These are phyloP conservation scores for Kazachstania sp. DNA, from an alignment of 1,139 yeast species.

Conservation along the genomic window DNA sequence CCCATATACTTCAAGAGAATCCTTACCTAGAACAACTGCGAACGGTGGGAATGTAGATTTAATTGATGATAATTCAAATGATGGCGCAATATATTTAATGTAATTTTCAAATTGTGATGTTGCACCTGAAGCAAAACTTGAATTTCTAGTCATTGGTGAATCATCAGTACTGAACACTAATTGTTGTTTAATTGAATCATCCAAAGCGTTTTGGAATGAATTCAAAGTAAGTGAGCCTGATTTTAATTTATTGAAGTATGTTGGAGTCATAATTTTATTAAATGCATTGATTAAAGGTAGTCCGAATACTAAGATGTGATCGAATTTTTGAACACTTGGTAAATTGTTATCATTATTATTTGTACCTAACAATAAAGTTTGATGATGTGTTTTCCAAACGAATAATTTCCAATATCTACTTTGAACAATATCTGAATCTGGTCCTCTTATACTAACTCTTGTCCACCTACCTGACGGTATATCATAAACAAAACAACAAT, in stretches of 20 bases:
- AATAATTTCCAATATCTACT: conserved; percentile 61
- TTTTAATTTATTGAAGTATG: background rate
- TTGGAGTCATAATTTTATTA: conserved; percentile 10
- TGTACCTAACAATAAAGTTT: conserved; percentile 48
- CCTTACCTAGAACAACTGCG: conserved; percentile 68
- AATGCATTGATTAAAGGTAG: conserved; percentile 59
- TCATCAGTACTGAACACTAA: conserved; percentile 4
- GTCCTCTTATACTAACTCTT: conserved; percentile 47
- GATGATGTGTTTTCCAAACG: conserved; percentile 72
- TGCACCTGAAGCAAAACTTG: conserved; percentile 12
- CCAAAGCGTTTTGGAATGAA: background rate
- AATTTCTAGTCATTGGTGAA: conserved; percentile 4
- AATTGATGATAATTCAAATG: conserved; percentile 54
- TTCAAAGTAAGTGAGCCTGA: background rate
- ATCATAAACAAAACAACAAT: conserved; percentile 52
- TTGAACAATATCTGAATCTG: conserved; percentile 42
- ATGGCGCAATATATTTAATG: conserved; percentile 70
- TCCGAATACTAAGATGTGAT: conserved; percentile 47
- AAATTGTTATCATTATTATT: conserved; percentile 39
- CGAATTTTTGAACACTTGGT: conserved; percentile 53
- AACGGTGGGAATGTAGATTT: conserved; percentile 65
- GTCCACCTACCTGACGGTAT: conserved; percentile 64
- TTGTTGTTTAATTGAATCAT: conserved; percentile 2
- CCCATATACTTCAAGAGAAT: conserved; percentile 60
- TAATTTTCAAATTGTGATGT: conserved; percentile 49